Base-by-base conservation (phyloP, 257 asterid species). In the Asclepias syriaca region DNA sequence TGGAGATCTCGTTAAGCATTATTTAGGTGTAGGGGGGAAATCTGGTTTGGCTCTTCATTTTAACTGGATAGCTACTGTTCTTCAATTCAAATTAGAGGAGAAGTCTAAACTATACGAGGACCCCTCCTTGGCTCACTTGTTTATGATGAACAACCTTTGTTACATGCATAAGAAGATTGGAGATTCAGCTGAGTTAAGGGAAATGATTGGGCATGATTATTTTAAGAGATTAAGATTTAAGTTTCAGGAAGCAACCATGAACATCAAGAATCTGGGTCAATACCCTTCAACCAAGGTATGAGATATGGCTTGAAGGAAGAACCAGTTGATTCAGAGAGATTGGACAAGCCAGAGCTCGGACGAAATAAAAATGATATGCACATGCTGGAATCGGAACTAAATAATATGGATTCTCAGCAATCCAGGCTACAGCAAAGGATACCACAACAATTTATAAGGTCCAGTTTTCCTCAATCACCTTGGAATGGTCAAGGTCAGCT, bases 131-230 rank as follows among this genome's bases (percentile, higher is more conserved):
- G 80, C 90, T 29, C 97, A 89, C 84, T 72, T 93, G 72, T 93
- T 93, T 61, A 91, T 89, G 90, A 93, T 90, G 98, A 93, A 93
- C 68, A 93, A 93, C 55, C 90, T 93, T 51, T 97, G 87, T 73
- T 90, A 90, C 27, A 93, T 93, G 45, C 88, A 81, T 68, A 85
- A 89, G 77, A 93, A 93, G 84, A 87, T 80, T 39, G 85, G 86
- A 74, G 89, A 89, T 63, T 86, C 96, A 0, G 85, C 92, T 0
- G 93, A 89, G 77, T 73, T 89, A 85, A 84, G 93, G 83, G 97
- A 86, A 80, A 88, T 93, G 97, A 89, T 90, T 13, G n/a, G n/a
- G n/a, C n/a, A n/a, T n/a, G n/a, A n/a, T n/a, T n/a, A n/a, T n/a
- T n/a, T n/a, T n/a, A n/a, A 69, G 75, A 90, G 66, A 78, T 67